Evolutionary conservation across 345 rosid species (phyloP).

Genomic region (Acer saccharum): DNA sequence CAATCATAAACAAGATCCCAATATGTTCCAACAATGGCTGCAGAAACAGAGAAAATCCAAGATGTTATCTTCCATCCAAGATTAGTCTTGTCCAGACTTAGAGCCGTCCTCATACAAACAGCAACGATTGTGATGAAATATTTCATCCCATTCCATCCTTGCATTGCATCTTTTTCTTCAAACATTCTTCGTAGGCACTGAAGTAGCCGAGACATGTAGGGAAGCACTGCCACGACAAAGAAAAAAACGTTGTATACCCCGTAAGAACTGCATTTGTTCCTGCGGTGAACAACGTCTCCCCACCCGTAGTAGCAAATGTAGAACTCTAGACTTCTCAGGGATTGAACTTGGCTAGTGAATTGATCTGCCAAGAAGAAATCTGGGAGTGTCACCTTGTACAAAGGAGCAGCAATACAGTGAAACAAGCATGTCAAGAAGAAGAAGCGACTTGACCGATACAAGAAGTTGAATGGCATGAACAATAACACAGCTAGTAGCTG

Average conservation of each 20-base stretch:
- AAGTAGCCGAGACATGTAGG: slow-evolving; percentile 60
- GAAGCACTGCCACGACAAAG: slow-evolving; percentile 63
- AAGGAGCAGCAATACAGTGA: slow-evolving; percentile 45
- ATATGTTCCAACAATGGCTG: slow-evolving; percentile 53
- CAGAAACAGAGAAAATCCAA: slow-evolving; percentile 46
- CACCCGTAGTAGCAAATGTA: slow-evolving; percentile 71
- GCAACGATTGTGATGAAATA: slow-evolving; percentile 58
- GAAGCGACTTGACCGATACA: slow-evolving; percentile 42
- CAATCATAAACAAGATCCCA: slow-evolving; percentile 75
- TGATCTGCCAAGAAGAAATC: slow-evolving; percentile 83
- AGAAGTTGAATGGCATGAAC: slow-evolving; percentile 38
- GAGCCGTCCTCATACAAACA: slow-evolving; percentile 58
- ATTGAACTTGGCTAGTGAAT: slow-evolving; percentile 79
- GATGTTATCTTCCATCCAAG: slow-evolving; percentile 42
- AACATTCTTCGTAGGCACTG: slow-evolving; percentile 65
- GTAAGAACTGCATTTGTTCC: slow-evolving; percentile 39
- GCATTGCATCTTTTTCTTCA: slow-evolving; percentile 58
- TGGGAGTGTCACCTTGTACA: slow-evolving; percentile 58
- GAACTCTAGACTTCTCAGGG: slow-evolving; percentile 71
- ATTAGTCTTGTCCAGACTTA: slow-evolving; percentile 31
- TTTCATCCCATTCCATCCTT: slow-evolving; percentile 61
- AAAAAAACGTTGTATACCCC: slow-evolving; percentile 42
- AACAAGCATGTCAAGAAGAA: slow-evolving; percentile 37
- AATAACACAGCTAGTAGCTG: slow-evolving; percentile 33
- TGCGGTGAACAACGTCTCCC: slow-evolving; percentile 59